A percentile compares a stretch with the other conserved stretches of the same genome.
These are phyloP conservation scores for Inosperma sp. DNA, from an alignment of 768 basidiomycete genomes.

Conservation along the genomic window DNA sequence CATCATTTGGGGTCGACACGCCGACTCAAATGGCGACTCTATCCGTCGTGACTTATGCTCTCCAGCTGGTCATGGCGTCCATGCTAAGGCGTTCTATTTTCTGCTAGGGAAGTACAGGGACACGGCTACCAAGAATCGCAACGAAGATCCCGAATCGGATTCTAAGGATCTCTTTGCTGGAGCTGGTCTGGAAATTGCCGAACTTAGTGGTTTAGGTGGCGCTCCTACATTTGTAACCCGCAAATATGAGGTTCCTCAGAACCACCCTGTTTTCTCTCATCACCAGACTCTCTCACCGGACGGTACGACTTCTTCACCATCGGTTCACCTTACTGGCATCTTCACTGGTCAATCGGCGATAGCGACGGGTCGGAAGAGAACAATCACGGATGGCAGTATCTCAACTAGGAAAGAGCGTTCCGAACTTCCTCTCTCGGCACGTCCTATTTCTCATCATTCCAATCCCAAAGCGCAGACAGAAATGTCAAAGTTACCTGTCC, in stretches of 20 bases:
- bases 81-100: constrained; percentile 88
- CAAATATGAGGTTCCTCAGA: constrained; percentile 27
- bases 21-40: constrained; percentile 45
- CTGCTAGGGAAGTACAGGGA: constrained; percentile 74
- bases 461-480: constrained; percentile 1
- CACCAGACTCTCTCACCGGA: neutral
- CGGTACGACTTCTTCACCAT: neutral
- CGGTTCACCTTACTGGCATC: neutral
- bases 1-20: constrained; percentile 79
- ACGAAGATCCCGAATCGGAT: constrained; percentile 40
- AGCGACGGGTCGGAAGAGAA: neutral
- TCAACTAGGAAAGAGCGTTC: neutral
- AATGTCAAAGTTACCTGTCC: neutral
- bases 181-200: neutral
- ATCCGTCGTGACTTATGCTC: constrained; percentile 67
- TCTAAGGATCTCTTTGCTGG: constrained; percentile 4
- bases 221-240: constrained; percentile 14
- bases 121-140: constrained; percentile 40
- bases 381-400: constrained; percentile 12
- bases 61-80: constrained; percentile 61
- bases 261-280: constrained; percentile 17
- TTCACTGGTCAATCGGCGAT: neutral
- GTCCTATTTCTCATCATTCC: neutral
- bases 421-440: neutral
- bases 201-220: constrained; percentile 34